Percentiles rank a stretch among this genome's conserved stretches.
phyloP scores from a whole-genome alignment of 371 early-diverging fungal genomes.

The Amoeboaphelidium protococcarum region DNA sequence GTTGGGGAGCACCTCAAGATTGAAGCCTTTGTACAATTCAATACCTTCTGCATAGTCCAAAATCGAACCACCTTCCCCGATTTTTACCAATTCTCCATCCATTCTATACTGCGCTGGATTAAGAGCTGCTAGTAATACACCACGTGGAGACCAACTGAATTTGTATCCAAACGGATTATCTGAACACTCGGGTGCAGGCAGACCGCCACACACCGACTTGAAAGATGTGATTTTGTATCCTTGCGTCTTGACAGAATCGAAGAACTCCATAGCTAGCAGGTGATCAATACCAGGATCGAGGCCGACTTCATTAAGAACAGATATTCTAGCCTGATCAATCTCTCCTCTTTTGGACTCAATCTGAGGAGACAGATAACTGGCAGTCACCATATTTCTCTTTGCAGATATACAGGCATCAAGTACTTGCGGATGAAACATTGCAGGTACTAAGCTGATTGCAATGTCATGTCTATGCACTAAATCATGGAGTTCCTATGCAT shows the following conservation, averaged over 20 bases:
- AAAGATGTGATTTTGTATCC: not conserved
- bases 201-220: conserved; percentile 1
- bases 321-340: conserved; percentile 1
- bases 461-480: not conserved
- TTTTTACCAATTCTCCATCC: not conserved
- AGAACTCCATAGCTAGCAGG: not conserved
- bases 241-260: not conserved
- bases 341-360: not conserved
- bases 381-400: conserved; percentile 1
- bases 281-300: conserved; percentile 3
- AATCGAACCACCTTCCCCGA: not conserved
- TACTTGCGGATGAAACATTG: conserved; percentile 32
- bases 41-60: conserved; percentile 16
- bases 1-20: conserved; percentile 27
- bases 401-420: not conserved
- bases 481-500: not conserved
- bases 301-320: conserved; percentile 1
- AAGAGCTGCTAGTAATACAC: conserved; percentile 1
- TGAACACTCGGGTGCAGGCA: conserved; percentile 2
- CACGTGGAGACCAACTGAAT: conserved; percentile 2
- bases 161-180: conserved; percentile 2
- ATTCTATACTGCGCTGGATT: conserved; percentile 2
- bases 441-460: conserved; percentile 57
- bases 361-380: conserved; percentile 1
- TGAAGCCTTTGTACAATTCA: conserved; percentile 5